Conservation (phyloP, 2,329 filamentous ascomycete species). For the Colletotrichum lini region DNA sequence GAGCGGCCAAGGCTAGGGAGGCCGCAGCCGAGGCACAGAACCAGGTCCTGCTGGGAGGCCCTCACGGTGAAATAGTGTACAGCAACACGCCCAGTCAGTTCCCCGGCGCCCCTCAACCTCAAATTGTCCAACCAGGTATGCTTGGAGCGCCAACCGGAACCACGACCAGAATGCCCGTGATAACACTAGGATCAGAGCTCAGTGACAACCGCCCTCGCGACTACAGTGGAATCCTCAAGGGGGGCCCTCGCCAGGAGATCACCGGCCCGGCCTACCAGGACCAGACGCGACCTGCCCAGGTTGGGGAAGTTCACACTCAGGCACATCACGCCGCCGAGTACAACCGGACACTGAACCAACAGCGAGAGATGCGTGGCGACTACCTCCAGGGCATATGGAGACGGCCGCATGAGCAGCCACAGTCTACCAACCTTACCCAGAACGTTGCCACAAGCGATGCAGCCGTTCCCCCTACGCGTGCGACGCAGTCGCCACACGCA, state of each 20-base stretch:
- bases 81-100: constrained; percentile 79
- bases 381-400: constrained; percentile 88
- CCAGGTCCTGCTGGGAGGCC: constrained; percentile 73
- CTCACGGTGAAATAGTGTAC: constrained; percentile 91
- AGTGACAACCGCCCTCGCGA: constrained; percentile 84
- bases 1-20: constrained; percentile 89
- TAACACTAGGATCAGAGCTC: constrained; percentile 84
- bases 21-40: constrained; percentile 80
- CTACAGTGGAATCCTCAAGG: constrained; percentile 82
- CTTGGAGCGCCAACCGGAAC: constrained; percentile 74
- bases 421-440: constrained; percentile 62
- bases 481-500: constrained; percentile 72
- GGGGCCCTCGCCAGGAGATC: constrained; percentile 90
- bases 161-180: constrained; percentile 84
- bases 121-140: constrained; percentile 80
- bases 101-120: constrained; percentile 76
- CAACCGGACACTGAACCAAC: constrained; percentile 86
- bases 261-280: constrained; percentile 91
- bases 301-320: constrained; percentile 86
- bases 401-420: constrained; percentile 83
- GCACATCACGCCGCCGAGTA: constrained; percentile 91
- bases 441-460: constrained; percentile 61
- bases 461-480: constrained; percentile 64
- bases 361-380: constrained; percentile 83
- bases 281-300: constrained; percentile 81